Base-by-base conservation (phyloP, 371 early-diverging fungal genomes). In the Blakeslea trispora region DNA sequence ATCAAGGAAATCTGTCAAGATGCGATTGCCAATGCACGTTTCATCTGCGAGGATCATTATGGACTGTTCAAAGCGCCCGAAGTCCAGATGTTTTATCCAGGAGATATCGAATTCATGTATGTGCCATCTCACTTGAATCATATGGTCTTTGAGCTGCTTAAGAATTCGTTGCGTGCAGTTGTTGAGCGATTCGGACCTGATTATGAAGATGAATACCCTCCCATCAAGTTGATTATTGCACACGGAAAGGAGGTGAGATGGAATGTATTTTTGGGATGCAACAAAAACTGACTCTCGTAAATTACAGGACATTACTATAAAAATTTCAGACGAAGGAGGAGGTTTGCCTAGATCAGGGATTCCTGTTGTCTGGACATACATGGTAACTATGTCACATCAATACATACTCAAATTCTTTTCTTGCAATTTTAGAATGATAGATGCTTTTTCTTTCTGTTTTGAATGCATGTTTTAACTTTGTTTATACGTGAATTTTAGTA, bases 71-170 rank as follows among this genome's bases (percentile, higher is more conserved):
- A 77, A 41, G 87, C 90, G n/a, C 95, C 95, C 5, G 85, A 89
- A 50, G 86, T 96, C 22, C 86, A 90, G 57, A 79, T 93, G 64
- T 84, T 87, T 66, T 91, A 89, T 67, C 90, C 89, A 1, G 79
- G 83, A 14, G 88, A 92, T 58, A 83, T 96, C 28, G 89, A 94
- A 62, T 98, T 98, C 66, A 95, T 94, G 92, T 98, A 98, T 69
- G 94, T 97, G 40, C 97, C 97, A 10, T 88, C 90, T 17, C 97
- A 97, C 77, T 79, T 98, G 70, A 95, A 93, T 68, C 98, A 98
- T 74, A 95, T 96, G 96, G 69, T 98, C n/a, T 98, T 98, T 80
- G 98, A 98, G 79, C 78, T 98, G 53, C 74, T 98, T 35, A 98
- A 98, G 74, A 98, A 98, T 80, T 91, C 92, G 37, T 79, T 98